Evolutionary conservation across 495 filamentous ascomycete species (phyloP).

Genomic region (Podospora pseudoanserina): DNA sequence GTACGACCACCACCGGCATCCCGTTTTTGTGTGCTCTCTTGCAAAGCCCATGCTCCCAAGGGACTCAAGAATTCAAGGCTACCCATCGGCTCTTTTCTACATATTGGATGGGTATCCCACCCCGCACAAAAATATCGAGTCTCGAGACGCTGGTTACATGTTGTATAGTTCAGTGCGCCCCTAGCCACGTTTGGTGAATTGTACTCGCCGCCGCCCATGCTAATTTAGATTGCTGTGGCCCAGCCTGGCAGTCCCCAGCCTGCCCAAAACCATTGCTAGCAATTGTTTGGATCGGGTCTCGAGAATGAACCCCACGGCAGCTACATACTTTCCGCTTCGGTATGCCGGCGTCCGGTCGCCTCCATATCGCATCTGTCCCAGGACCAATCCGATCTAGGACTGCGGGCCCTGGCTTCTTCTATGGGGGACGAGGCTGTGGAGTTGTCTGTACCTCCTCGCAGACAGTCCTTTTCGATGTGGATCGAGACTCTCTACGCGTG

Average conservation of each 20-base stretch:
- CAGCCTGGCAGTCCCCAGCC: neutral
- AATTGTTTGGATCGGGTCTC: constrained; percentile 13
- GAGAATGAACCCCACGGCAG: constrained; percentile 19
- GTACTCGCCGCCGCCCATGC: neutral
- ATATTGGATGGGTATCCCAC: neutral
- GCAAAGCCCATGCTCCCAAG: neutral
- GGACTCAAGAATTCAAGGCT: neutral
- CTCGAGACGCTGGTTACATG: neutral
- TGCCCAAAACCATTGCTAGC: constrained; percentile 1
- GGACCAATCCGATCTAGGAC: constrained; percentile 12
- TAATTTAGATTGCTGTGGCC: neutral
- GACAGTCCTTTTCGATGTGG: constrained; percentile 2
- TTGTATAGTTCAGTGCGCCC: neutral
- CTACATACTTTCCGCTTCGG: constrained; percentile 12
- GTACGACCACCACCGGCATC: neutral
- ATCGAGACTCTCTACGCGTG: constrained; percentile 7
- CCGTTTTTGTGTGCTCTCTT: neutral
- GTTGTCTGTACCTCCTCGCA: constrained; percentile 1
- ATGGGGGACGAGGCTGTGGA: neutral
- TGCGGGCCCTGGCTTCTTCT: neutral
- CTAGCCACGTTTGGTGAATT: constrained; percentile 5
- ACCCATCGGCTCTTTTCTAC: neutral
- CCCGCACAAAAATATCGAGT: neutral
- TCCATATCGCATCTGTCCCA: constrained; percentile 15
- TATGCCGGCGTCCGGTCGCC: constrained; percentile 17